A percentile compares a stretch with the other conserved stretches of the same genome.
phyloP scores from a whole-genome alignment of 176 grass and related monocot genomes.

The Avena insularis region DNA sequence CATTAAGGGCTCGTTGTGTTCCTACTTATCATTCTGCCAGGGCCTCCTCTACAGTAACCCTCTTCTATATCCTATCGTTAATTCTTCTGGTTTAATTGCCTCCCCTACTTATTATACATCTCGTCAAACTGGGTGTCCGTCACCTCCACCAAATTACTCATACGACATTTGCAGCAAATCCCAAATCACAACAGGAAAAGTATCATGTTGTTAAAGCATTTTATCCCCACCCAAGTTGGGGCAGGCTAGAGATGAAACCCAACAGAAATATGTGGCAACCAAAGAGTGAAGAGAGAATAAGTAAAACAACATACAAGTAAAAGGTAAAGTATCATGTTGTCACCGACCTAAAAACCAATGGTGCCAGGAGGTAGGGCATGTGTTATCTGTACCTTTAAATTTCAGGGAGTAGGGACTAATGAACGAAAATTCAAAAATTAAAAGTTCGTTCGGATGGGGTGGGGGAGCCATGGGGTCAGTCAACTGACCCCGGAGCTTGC shows the following conservation, averaged over 20 bases:
- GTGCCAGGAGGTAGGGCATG: constrained; percentile 4
- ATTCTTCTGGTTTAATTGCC: neutral
- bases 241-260: neutral
- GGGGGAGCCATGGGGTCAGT: too few relatives aligned
- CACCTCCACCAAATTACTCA: neutral
- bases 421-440: neutral
- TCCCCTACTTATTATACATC: neutral
- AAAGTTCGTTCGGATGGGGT: neutral
- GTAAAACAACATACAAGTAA: neutral
- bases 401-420: neutral
- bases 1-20: neutral
- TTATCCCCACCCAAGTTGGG: neutral
- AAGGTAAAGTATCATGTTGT: neutral
- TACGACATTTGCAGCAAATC: neutral
- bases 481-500: neutral
- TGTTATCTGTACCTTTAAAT: constrained; percentile 4
- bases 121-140: constrained; percentile 1
- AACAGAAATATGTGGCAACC: neutral
- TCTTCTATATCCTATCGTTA: neutral
- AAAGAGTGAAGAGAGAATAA: neutral
- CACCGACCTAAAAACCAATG: neutral
- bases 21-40: neutral
- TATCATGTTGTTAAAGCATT: neutral
- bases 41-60: neutral
- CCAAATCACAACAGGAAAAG: neutral